Evolutionary conservation across 2,329 filamentous ascomycete genomes (phyloP), one percentile per base, ranked within the genome.

Genomic region (Aphanocladium album): DNA sequence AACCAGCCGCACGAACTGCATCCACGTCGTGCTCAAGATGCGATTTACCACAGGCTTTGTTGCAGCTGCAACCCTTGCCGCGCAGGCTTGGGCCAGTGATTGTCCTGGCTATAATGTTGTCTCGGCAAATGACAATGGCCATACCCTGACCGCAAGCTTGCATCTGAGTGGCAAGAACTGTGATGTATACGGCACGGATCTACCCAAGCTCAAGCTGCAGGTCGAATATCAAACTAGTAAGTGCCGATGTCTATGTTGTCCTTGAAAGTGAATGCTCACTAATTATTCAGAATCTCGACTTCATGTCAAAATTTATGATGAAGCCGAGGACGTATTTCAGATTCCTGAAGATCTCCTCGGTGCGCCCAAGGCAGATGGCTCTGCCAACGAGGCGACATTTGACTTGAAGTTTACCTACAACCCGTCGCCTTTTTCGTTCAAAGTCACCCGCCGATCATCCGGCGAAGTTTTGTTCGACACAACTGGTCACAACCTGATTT

Each of bases 241-340:
- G 54, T 23, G 2, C 23, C 21, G 4, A 5, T 17, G 19, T 17
- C 12, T 16, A 4, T 17, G 12, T 17, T 14, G 35, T 8, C 35
- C 5, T 30, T 30, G 9, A 9, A 39, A 39, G 4, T 39, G 4
- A 39, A 11, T 39, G 12, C 35, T 39, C 4, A 39, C 35, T 16
- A 6, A 14, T 16, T 39, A 4, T 46, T 21, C 19, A 46, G 43
- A 46, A 46, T 46, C 43, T 21, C 86, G 89, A n/a, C 80, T 92
- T 3, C 89, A 91, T 69, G 85, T 92, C 68, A 83, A 89, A 67
- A 90, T 92, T 60, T 84, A 87, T 64, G 90, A 93, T 71, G 79
- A 82, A 6, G 82, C 77, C n/a, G 81, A 88, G 64, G 80, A 85
- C 30, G 87, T 89, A 51, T 93, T 90, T 67, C 89, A 93, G 70